Evolutionary conservation across 2,329 filamentous ascomycete species (phyloP).

Genomic region (Nannizzia gypsea): DNA sequence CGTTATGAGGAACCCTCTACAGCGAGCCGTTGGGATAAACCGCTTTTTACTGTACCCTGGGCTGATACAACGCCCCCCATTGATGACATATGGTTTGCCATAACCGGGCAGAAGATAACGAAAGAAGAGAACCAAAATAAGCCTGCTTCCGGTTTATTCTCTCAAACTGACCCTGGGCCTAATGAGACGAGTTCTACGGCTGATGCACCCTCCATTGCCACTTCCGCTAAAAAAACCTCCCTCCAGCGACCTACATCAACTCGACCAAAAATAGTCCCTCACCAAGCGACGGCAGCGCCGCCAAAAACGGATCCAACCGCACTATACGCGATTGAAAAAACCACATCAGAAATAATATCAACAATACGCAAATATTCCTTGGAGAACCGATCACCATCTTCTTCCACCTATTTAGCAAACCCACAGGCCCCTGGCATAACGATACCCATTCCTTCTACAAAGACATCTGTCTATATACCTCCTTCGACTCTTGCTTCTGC

Average conservation of each 20-base stretch:
- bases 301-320: conserved; percentile 29
- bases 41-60: conserved; percentile 50
- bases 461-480: conserved; percentile 27
- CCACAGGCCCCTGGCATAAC: conserved; percentile 19
- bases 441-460: conserved; percentile 25
- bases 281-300: conserved; percentile 35
- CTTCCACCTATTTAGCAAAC: conserved; percentile 11
- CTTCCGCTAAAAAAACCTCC: neutral
- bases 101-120: conserved; percentile 31
- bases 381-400: conserved; percentile 27
- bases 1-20: conserved; percentile 57
- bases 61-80: conserved; percentile 45
- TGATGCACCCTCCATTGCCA: neutral
- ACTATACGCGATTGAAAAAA: conserved; percentile 35
- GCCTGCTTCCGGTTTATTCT: conserved; percentile 6
- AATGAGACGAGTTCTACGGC: conserved; percentile 14
- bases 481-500: conserved; percentile 26
- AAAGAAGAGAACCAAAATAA: neutral
- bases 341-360: conserved; percentile 30
- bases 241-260: conserved; percentile 12
- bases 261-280: conserved; percentile 18
- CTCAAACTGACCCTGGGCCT: neutral
- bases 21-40: conserved; percentile 54
- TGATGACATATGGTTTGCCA: conserved; percentile 50
- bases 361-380: conserved; percentile 33